Evolutionary conservation across 352 stramenopile genomes (phyloP), one percentile per base, ranked within the genome.

Genomic region (Blastocystis sp.): DNA sequence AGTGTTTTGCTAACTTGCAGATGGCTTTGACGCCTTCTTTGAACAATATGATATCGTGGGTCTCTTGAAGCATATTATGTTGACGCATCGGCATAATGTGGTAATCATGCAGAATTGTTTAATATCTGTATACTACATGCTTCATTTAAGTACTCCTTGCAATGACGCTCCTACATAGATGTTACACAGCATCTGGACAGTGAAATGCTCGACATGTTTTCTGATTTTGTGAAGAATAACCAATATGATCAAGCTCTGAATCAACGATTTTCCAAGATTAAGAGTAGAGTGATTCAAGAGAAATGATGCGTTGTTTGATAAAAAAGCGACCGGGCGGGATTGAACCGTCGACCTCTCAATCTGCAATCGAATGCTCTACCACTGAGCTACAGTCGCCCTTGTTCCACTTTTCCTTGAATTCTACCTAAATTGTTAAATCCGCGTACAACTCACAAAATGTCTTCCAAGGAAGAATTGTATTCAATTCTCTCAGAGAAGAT

Each of bases 321-420:
- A 84, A 84, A 84, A 84, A 84, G 73, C 73, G 73, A 56, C 73
- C 45, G 20, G 73, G 50, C 73, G 73, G 73, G 73, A 84, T 84
- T 84, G 73, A 84, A 84, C 73, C 73, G 73, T 66, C 73, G 73
- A 84, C 73, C 73, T 84, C 73, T 69, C 73, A 84, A 84, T 84
- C 73, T 84, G 73, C 73, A 84, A 84, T 84, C 73, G 73, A 69
- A 84, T 84, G 73, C 73, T 84, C 73, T 84, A 84, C 73, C 73
- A 84, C 73, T 84, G 73, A 84, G 73, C 73, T 84, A 84, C 20
- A 56, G 73, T 59, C 73, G 73, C 73, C 37, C 23, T 20, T 41
- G 23, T 56, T 37, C n/a, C 3, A 34, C 39, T 0, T 37, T 9
- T 55, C 18, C 29, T 55, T 56, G 9, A 77, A 34, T 34, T 34